phyloP scores from a whole-genome alignment of 176 grass and related monocot genomes.

The Bolboschoenus planiculmis region DNA sequence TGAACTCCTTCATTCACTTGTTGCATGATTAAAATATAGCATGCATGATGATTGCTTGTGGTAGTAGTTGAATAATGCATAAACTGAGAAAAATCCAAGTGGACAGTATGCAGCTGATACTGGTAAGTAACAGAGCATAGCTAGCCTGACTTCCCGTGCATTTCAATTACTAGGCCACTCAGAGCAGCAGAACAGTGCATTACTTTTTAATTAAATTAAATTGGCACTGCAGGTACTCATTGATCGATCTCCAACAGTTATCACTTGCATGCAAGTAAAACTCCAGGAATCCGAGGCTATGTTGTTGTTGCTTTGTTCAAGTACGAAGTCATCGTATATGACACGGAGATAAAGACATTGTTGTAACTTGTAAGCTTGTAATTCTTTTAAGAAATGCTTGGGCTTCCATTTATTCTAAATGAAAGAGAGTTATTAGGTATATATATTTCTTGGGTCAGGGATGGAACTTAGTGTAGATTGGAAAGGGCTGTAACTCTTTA shows the following conservation, averaged over 20 bases:
- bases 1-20: neutral
- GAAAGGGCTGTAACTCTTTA: no score
- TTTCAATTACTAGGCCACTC: neutral
- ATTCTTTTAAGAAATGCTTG: neutral
- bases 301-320: no score
- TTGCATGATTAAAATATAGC: neutral
- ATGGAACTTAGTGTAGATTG: no score
- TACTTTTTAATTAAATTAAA: neutral
- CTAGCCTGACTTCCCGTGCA: neutral
- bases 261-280: neutral
- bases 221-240: no score
- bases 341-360: neutral
- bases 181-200: neutral
- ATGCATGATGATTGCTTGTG: slow-evolving; percentile 8
- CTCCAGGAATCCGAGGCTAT: neutral
- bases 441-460: no score
- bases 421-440: neutral
- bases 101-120: neutral
- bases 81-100: neutral
- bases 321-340: no score
- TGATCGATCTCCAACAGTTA: neutral
- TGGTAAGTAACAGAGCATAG: neutral
- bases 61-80: neutral
- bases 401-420: neutral
- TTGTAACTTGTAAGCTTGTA: no score